Percentiles rank a stretch among this genome's conserved stretches.
phyloP scores from a whole-genome alignment of 108 stramenopile species.

The Cyclotella kingstonii region DNA sequence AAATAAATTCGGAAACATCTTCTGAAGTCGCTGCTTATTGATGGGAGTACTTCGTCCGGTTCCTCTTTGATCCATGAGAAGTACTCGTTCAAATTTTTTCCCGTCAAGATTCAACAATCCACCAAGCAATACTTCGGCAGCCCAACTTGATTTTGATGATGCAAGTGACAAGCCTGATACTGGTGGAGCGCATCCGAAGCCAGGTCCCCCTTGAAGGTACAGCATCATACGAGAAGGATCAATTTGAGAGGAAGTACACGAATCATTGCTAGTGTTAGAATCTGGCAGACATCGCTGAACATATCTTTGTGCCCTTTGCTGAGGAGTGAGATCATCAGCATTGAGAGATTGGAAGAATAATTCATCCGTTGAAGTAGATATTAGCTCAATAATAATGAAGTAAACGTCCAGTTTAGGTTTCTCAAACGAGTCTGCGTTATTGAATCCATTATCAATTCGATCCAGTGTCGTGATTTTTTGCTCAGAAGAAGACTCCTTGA shows the following conservation, averaged over 20 bases:
- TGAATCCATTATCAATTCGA: constrained; percentile 12
- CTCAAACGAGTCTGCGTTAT: constrained; percentile 21
- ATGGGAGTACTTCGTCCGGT: constrained; percentile 84
- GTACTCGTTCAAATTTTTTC: constrained; percentile 55
- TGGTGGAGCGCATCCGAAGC: constrained; percentile 86
- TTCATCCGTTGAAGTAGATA: constrained; percentile 34
- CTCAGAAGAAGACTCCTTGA: too few species aligned
- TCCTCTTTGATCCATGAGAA: constrained; percentile 95
- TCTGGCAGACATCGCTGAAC: not conserved
- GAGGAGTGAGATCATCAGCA: constrained; percentile 11
- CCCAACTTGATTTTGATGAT: constrained; percentile 63
- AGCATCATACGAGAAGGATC: constrained; percentile 43
- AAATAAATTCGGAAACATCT: constrained; percentile 78
- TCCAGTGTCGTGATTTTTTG: too few species aligned
- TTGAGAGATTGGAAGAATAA: constrained; percentile 22
- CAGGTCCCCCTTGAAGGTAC: constrained; percentile 90
- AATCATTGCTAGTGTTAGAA: not conserved
- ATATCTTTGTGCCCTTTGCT: constrained; percentile 27
- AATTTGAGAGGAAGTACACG: constrained; percentile 13
- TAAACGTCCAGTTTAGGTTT: constrained; percentile 59
- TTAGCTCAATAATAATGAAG: constrained; percentile 74
- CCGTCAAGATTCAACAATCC: constrained; percentile 33
- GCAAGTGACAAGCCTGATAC: constrained; percentile 40
- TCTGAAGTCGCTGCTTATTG: constrained; percentile 69
- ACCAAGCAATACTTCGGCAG: constrained; percentile 56